Evolutionary conservation across 2,329 filamentous ascomycete species (phyloP).

Genomic region (Cordyceps sp.): DNA sequence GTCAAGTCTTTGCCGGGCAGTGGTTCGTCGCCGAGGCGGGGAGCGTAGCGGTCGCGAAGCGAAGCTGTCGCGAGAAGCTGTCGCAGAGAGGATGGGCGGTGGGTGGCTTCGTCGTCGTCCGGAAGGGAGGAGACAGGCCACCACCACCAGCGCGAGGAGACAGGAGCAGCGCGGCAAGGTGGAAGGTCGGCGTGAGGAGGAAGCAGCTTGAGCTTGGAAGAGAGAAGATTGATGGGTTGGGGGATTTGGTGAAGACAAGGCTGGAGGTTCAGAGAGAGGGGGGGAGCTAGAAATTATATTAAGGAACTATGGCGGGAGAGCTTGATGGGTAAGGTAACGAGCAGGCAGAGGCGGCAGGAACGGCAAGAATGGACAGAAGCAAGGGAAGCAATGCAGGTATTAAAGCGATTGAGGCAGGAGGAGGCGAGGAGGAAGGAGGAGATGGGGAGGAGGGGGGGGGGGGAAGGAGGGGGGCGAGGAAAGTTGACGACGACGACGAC

Average conservation of each 20-base stretch:
- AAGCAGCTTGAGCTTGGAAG: neutral
- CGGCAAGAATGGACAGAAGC: neutral
- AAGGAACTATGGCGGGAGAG: too few relatives aligned
- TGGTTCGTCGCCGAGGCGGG: too few relatives aligned
- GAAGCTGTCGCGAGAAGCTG: too few relatives aligned
- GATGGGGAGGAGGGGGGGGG: neutral
- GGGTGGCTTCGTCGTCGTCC: slow-evolving; percentile 1
- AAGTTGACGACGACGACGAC: neutral
- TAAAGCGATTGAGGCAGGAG: neutral
- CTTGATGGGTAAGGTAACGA: too few relatives aligned
- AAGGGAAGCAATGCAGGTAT: neutral
- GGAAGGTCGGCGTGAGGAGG: neutral
- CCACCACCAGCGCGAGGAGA: neutral
- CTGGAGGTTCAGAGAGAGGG: too few relatives aligned
- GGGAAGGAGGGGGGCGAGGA: neutral
- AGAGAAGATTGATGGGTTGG: too few relatives aligned
- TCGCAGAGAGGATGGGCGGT: too few relatives aligned
- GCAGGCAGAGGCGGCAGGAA: too few relatives aligned
- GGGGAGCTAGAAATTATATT: too few relatives aligned
- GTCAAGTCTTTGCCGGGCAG: too few relatives aligned
- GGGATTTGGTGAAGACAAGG: too few relatives aligned
- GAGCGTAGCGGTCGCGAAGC: too few relatives aligned
- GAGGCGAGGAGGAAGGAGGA: neutral
- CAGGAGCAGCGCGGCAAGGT: neutral
- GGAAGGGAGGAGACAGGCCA: neutral